Percentiles rank a stretch among this genome's conserved stretches.
Evolutionary conservation across 2,329 filamentous ascomycete species (phyloP).

Genomic region (Phialemonium atrogriseum): DNA sequence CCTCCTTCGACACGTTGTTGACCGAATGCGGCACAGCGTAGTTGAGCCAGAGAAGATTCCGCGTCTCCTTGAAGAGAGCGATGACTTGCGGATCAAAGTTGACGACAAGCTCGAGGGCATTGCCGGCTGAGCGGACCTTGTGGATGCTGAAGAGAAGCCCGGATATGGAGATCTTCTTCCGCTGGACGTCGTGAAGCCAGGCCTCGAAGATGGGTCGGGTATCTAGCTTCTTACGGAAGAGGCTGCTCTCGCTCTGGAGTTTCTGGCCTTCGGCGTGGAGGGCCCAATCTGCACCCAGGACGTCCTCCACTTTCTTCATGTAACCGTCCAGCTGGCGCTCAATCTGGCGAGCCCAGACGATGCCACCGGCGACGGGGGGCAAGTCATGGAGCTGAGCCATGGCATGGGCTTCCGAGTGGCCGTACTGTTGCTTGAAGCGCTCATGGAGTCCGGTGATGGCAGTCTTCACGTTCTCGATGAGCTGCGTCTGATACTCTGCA

Average conservation of each 20-base stretch:
- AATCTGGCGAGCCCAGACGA: constrained; percentile 96
- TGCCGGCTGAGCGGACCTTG: constrained; percentile 83
- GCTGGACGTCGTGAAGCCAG: constrained; percentile 85
- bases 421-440: constrained; percentile 98
- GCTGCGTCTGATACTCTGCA: constrained; percentile 93
- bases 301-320: constrained; percentile 98
- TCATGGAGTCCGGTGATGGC: constrained; percentile 91
- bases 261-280: constrained; percentile 93
- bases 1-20: constrained; percentile 93
- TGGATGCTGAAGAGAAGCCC: constrained; percentile 86
- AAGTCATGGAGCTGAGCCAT: constrained; percentile 97
- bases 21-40: constrained; percentile 92
- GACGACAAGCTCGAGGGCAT: constrained; percentile 78
- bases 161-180: constrained; percentile 83
- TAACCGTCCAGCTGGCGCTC: constrained; percentile 92
- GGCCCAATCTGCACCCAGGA: constrained; percentile 90
- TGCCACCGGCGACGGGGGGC: constrained; percentile 90
- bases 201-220: constrained; percentile 90
- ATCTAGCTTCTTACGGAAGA: constrained; percentile 94
- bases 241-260: constrained; percentile 78
- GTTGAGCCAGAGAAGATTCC: constrained; percentile 90
- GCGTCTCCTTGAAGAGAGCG: constrained; percentile 95
- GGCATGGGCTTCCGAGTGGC: constrained; percentile 91
- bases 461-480: constrained; percentile 96
- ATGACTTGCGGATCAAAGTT: constrained; percentile 98